A percentile compares a stretch with the other conserved stretches of the same genome.
Conservation (phyloP, 805 yeast species). For the Zygoascus tannicola region DNA sequence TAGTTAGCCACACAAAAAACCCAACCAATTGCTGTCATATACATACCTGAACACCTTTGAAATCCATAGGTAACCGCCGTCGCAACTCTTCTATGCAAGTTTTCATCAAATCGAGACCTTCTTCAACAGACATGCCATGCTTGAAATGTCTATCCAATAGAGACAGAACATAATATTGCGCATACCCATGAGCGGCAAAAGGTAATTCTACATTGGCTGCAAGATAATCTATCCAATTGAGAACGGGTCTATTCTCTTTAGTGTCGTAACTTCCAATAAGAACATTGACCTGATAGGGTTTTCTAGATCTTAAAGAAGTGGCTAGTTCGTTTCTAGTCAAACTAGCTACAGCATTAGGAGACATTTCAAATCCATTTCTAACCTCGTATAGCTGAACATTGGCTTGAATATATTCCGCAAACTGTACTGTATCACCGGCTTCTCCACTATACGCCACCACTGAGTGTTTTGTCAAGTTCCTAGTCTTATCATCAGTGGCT, state of each 20-base stretch:
- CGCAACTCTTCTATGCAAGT: slow-evolving; percentile 70
- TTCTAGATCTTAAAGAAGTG: slow-evolving; percentile 78
- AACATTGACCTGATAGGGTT: slow-evolving; percentile 92
- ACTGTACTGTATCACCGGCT: slow-evolving; percentile 91
- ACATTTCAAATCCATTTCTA: slow-evolving; percentile 72
- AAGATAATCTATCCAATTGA: slow-evolving; percentile 87
- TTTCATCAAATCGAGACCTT: slow-evolving; percentile 67
- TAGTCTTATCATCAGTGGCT: slow-evolving; percentile 71
- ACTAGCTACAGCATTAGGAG: slow-evolving; percentile 79
- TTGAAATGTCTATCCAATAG: slow-evolving; percentile 84
- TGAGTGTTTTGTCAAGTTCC: slow-evolving; percentile 62
- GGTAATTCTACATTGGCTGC: slow-evolving; percentile 90
- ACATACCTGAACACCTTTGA: slow-evolving; percentile 63
- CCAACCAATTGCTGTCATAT: background rate
- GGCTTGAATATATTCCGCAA: slow-evolving; percentile 90
- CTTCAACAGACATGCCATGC: slow-evolving; percentile 61
- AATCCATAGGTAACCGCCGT: slow-evolving; percentile 85
- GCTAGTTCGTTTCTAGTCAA: slow-evolving; percentile 86
- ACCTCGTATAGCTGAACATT: slow-evolving; percentile 80
- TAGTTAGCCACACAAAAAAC: background rate
- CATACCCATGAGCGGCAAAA: slow-evolving; percentile 96
- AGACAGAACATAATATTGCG: slow-evolving; percentile 91
- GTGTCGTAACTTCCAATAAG: slow-evolving; percentile 76
- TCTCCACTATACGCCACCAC: slow-evolving; percentile 91
- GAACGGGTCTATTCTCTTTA: slow-evolving; percentile 47